Evolutionary conservation across 78 protist genomes (phyloP), one percentile per base, ranked within the genome.

Genomic region (Cavenderia fasciculata): DNA sequence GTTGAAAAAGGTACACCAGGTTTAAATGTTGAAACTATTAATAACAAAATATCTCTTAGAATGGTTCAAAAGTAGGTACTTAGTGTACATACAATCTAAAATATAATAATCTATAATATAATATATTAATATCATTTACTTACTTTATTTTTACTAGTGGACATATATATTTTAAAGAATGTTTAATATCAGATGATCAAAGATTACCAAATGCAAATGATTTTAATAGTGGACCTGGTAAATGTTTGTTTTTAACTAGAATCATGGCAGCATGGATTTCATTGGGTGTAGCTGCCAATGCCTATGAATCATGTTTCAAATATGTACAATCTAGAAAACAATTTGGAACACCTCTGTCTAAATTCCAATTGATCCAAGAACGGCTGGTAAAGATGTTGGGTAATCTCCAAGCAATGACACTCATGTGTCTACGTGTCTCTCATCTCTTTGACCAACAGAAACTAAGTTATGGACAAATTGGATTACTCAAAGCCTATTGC

Each of bases 311-410:
- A 12, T 95, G 97, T 14, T n/a, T 94, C 6, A 61, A 86, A 29
- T 97, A 97, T 95, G 85, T 93, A 10, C 14, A 94, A 34, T 85
- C 90, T 38, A 70, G 98, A 38, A 74, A 95, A 90, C 98, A 97
- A 73, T 98, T 98, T 56, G 97, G 97, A 6, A 21, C n/a, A 47
- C 98, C 99, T 2, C 78, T 97, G 19, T 97, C 99, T 4, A 38
- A 84, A 41, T 95, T 92, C 73, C 99, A 98, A 85, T 51, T 97
- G 44, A 62, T 92, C 21, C 99, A 98, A 72, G 92, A 86, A 66
- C 40, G 78, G 7, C 31, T 82, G 29, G 70, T 56, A n/a, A 65
- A 40, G 47, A 82, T 82, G 90, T 25, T 70, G 18, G 68, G 69
- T 31, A 38, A 33, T 25, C n/a, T 82, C 21, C 90, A 82, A 56